phyloP scores from a whole-genome alignment of 2,329 filamentous ascomycete genomes.

The Botrytis fabae region DNA sequence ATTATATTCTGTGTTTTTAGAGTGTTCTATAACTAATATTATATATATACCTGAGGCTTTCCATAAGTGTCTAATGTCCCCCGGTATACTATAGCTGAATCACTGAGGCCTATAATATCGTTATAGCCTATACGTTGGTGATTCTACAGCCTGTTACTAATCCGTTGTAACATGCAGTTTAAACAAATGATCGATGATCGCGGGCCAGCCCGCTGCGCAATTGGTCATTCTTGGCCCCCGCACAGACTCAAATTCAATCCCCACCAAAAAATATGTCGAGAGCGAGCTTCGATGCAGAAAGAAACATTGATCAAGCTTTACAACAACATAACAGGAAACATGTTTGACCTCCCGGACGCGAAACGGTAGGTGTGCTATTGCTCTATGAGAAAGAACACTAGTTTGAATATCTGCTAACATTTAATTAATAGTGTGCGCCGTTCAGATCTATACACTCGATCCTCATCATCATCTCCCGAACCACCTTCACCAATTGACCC shows the following conservation, averaged over 20 bases:
- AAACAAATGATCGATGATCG: not conserved
- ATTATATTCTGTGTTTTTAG: no score
- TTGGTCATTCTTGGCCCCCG: slow-evolving; percentile 15
- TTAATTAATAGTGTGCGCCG: slow-evolving; percentile 51
- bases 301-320: not conserved
- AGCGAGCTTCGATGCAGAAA: not conserved
- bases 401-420: slow-evolving; percentile 18
- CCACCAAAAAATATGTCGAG: slow-evolving; percentile 19
- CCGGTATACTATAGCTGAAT: no score
- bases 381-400: not conserved
- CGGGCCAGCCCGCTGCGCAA: slow-evolving; percentile 19
- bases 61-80: no score
- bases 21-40: no score
- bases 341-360: slow-evolving; percentile 55
- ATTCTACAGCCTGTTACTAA: no score
- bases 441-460: slow-evolving; percentile 50
- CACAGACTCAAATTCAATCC: slow-evolving; percentile 3
- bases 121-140: no score
- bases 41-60: no score
- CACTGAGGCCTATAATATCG: no score
- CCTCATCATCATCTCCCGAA: slow-evolving; percentile 28
- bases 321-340: slow-evolving; percentile 34
- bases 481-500: slow-evolving; percentile 33
- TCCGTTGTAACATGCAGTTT: no score
- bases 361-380: slow-evolving; percentile 48